Evolutionary conservation across 192 early-diverging fungal genomes (phyloP).

Genomic region (Mortierella antarctica): DNA sequence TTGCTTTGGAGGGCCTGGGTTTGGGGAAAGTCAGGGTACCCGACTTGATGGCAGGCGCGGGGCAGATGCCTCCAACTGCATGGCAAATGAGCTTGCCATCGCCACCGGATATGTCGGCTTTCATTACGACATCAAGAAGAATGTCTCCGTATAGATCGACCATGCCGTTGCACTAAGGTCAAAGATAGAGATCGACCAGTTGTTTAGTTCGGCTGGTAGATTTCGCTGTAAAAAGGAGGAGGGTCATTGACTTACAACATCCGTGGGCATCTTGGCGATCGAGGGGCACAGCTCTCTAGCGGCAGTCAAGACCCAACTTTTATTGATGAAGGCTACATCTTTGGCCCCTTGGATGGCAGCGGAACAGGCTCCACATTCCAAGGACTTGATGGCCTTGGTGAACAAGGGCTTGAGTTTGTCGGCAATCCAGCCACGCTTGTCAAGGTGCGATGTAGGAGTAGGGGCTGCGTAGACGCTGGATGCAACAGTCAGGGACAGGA

Average conservation of each 20-base stretch:
- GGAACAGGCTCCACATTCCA: conserved; percentile 30
- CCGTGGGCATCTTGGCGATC: conserved; percentile 3
- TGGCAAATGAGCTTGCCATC: conserved; percentile 58
- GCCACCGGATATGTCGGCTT: conserved; percentile 25
- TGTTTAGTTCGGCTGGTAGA: background rate
- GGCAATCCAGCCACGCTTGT: conserved; percentile 22
- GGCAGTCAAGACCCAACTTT: conserved; percentile 23
- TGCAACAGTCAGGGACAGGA: conserved; percentile 21
- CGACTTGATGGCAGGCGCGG: conserved; percentile 43
- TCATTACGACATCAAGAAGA: conserved; percentile 44
- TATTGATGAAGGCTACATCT: conserved; percentile 27
- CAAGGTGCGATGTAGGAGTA: conserved; percentile 2
- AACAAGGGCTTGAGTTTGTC: conserved; percentile 26
- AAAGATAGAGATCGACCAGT: background rate
- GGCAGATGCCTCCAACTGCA: conserved; percentile 45
- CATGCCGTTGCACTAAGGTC: conserved; percentile 53
- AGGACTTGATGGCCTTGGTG: conserved; percentile 16
- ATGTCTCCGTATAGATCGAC: conserved; percentile 55
- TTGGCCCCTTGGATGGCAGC: conserved; percentile 14
- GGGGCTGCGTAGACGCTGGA: conserved; percentile 24
- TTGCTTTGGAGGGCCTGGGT: conserved; percentile 45
- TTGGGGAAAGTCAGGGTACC: conserved; percentile 58
- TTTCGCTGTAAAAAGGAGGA: conserved; percentile 1
- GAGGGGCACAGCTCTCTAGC: conserved; percentile 18
- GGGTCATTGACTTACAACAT: conserved; percentile 16